Conservation (phyloP, 164 flowering plant species). For the Piper betle region DNA sequence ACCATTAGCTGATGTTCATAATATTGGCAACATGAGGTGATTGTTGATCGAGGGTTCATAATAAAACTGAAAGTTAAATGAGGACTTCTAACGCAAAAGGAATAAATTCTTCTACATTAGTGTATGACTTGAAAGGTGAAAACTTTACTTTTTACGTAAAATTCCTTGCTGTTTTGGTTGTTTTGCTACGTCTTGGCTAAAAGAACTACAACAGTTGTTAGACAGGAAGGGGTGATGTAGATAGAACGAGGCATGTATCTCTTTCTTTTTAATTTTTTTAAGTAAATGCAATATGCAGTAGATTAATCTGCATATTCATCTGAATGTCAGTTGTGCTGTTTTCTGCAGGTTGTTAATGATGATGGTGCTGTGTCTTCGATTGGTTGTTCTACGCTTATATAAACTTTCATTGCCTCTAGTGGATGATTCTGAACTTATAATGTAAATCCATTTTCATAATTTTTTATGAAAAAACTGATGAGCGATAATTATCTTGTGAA, state of each 20-base stretch:
- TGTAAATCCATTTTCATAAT: neutral
- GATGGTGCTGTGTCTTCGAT: conserved; percentile 94
- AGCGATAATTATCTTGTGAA: neutral
- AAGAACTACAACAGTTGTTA: too few relatives aligned
- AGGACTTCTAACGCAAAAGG: too few relatives aligned
- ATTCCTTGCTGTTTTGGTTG: too few relatives aligned
- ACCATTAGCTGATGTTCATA: too few relatives aligned
- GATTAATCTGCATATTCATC: neutral
- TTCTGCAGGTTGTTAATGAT: conserved; percentile 80
- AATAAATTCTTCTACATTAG: too few relatives aligned
- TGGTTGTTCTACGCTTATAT: neutral
- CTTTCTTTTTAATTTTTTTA: neutral
- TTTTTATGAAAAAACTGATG: neutral
- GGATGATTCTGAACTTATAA: neutral
- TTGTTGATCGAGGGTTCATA: too few relatives aligned
- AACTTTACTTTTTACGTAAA: too few relatives aligned
- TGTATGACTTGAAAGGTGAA: too few relatives aligned
- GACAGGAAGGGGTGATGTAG: too few relatives aligned
- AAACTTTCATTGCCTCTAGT: neutral
- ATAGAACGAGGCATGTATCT: neutral
- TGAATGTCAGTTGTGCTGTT: neutral
- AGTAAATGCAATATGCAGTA: too few relatives aligned
- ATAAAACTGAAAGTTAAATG: too few relatives aligned
- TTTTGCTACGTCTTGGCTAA: neutral
- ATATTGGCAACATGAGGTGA: too few relatives aligned